Base-by-base conservation (phyloP, 768 basidiomycete genomes). In the Mycena belliarum region DNA sequence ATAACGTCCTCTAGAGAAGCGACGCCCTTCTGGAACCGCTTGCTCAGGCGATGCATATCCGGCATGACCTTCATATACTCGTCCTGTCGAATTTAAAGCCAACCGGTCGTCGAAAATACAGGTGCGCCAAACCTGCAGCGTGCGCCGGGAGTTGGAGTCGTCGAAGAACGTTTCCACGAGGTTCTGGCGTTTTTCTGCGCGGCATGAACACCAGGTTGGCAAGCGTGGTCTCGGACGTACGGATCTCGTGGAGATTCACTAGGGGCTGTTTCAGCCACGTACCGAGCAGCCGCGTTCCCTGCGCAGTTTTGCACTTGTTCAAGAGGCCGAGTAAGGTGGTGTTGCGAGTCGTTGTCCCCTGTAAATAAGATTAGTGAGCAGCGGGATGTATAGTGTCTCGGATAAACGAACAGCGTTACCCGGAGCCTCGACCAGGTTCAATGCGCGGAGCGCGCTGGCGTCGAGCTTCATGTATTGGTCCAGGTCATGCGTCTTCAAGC, bases 181-280 rank as follows among this genome's bases (percentile, higher is more conserved):
- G 59, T 88, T 82, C 67, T 96, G 96, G 12, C 96, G 78, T 70
- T 89, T 91, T 26, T 83, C 95, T 96, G 65, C 15, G 35, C n/a
- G 20, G 15, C 6, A 2, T 29, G 18, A 35, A 18, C 23, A 7
- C 49, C 5, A 18, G 18, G 41, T 14, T 37, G n/a, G 32, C 43
- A 38, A 52, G 21, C 24, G 32, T 28, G 24, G 40, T 41, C 23
- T 41, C 21, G 6, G 33, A 78, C 92, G 61, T 55, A 92, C 94
- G 79, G 59, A 98, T 98, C 68, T 95, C 91, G 63, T 98, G 95
- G 35, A 93, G 71, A 70, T 97, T 98, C 28, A 98, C 85, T 25
- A 98, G 76, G 6, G 97, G 97, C 69, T 98, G 97, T 68, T 97
- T 98, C 40, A 99, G 75, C 96, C 96, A 98, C 46, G 86, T 87